These are phyloP conservation scores for Cercophora newfieldiana DNA, from an alignment of 495 filamentous ascomycete genomes.

Conservation along the genomic window DNA sequence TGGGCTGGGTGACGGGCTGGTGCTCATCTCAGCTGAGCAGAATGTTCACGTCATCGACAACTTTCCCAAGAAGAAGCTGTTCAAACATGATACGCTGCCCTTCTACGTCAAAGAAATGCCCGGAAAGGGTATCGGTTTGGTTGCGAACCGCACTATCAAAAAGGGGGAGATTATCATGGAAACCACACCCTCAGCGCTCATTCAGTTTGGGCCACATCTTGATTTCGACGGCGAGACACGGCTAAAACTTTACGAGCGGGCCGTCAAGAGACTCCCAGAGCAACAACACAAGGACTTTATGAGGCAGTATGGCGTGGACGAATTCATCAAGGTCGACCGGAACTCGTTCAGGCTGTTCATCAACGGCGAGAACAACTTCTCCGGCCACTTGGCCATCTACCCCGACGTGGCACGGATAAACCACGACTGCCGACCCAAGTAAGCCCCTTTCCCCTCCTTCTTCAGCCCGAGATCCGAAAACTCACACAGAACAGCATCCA, in stretches of 20 bases:
- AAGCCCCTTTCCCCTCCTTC: constrained; percentile 12
- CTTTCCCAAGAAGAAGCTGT: constrained; percentile 13
- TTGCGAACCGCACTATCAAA: constrained; percentile 40
- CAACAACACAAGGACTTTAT: constrained; percentile 27
- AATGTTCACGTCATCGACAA: constrained; percentile 28
- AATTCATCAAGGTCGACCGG: constrained; percentile 38
- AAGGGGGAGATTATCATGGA: constrained; percentile 43
- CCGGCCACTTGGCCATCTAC: constrained; percentile 38
- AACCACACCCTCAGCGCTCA: constrained; percentile 33
- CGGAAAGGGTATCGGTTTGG: constrained; percentile 42
- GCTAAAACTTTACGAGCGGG: constrained; percentile 31
- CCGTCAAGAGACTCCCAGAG: constrained; percentile 32
- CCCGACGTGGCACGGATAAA: constrained; percentile 42
- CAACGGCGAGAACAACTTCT: constrained; percentile 27
- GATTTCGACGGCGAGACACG: constrained; percentile 25
- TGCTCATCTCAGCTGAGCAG: constrained; percentile 34
- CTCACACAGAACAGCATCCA: constrained; percentile 30
- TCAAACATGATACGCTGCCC: constrained; percentile 14
- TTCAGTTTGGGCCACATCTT: constrained; percentile 32
- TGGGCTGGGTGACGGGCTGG: constrained; percentile 31
- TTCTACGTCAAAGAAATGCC: constrained; percentile 34
- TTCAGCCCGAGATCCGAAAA: neutral
- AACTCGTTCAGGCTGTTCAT: constrained; percentile 45
- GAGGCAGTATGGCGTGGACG: constrained; percentile 35
- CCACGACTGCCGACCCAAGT: constrained; percentile 51